A percentile compares a stretch with the other conserved stretches of the same genome.
Evolutionary conservation across 768 basidiomycete genomes (phyloP).

Genomic region (Suillus clintonianus): DNA sequence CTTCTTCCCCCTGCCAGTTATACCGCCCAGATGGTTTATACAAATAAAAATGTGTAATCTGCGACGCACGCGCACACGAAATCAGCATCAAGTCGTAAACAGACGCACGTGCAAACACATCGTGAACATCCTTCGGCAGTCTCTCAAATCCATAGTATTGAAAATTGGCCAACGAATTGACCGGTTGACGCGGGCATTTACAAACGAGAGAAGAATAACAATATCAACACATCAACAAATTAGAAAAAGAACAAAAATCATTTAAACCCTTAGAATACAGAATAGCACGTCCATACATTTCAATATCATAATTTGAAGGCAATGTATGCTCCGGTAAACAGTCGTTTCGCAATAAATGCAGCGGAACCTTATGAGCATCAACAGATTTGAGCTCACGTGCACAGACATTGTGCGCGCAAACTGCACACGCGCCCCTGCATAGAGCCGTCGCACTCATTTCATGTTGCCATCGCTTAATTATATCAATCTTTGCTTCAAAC

Average conservation of each 20-base stretch:
- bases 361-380: background rate
- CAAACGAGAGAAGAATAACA: background rate
- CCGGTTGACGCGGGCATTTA: background rate
- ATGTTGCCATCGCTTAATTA: background rate
- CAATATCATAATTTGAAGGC: background rate
- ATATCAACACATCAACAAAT: background rate
- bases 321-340: background rate
- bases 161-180: background rate
- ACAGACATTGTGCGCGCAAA: background rate
- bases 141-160: background rate
- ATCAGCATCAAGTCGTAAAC: too few species aligned
- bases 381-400: background rate
- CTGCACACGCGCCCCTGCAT: background rate
- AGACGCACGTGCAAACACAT: background rate
- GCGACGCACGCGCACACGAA: too few species aligned
- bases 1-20: too few species aligned
- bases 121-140: background rate
- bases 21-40: too few species aligned
- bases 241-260: background rate
- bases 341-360: background rate
- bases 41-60: too few species aligned
- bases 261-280: background rate
- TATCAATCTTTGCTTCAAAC: accelerated
- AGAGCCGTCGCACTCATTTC: background rate
- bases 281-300: background rate